These are phyloP conservation scores for Colletotrichum horii DNA, from an alignment of 2,329 filamentous ascomycete genomes.

Conservation along the genomic window DNA sequence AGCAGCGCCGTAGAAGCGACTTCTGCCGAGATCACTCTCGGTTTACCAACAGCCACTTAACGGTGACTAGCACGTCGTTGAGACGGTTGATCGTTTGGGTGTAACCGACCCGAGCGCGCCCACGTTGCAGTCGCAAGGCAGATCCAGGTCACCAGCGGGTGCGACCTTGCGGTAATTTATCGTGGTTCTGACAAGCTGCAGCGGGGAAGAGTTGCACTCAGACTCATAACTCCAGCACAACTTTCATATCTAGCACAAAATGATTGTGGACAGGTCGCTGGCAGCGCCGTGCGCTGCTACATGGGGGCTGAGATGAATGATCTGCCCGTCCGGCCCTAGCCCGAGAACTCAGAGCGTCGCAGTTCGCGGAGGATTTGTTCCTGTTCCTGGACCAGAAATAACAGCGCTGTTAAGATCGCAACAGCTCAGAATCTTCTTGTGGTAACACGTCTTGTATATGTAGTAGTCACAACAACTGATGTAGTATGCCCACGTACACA, in stretches of 20 bases:
- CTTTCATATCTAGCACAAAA: background rate
- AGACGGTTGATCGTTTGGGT: background rate
- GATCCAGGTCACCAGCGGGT: background rate
- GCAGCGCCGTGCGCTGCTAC: background rate
- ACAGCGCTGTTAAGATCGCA: background rate
- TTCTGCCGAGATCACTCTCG: background rate
- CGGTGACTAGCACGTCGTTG: background rate
- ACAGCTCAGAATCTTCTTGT: background rate
- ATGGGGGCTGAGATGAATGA: background rate
- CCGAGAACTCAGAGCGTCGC: constrained; percentile 14
- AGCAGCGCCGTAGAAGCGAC: background rate
- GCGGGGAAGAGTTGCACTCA: background rate
- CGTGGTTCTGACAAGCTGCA: background rate
- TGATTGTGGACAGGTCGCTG: background rate
- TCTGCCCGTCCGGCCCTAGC: background rate
- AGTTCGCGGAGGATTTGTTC: background rate
- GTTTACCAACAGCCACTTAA: background rate
- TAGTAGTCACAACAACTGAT: background rate
- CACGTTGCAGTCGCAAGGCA: background rate
- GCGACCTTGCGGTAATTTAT: background rate
- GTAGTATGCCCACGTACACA: background rate
- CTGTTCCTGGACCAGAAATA: background rate
- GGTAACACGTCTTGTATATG: background rate
- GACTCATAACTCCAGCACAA: background rate
- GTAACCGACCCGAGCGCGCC: background rate